Evolutionary conservation across 257 asterid species (phyloP).

Genomic region (Nicotiana sylvestris): DNA sequence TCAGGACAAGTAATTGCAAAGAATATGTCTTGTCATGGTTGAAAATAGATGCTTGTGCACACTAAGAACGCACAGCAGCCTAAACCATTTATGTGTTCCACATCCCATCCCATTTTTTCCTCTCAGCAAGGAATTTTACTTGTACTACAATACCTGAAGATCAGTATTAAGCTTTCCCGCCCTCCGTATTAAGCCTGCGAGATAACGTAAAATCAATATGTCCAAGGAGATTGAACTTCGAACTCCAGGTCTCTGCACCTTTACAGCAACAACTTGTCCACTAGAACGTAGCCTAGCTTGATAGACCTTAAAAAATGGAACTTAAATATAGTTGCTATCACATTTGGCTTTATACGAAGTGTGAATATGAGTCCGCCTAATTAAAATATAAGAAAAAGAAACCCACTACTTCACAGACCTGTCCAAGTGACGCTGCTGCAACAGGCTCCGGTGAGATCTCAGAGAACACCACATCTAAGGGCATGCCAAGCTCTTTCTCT

Average conservation of each 20-base stretch:
- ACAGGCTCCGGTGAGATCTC: conserved; percentile 95
- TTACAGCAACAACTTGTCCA: conserved; percentile 82
- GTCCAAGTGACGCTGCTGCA: conserved; percentile 99
- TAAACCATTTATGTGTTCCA: not conserved
- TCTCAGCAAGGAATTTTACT: conserved; percentile 7
- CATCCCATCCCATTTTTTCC: not conserved
- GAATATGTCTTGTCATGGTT: not conserved
- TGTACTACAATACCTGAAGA: conserved; percentile 65
- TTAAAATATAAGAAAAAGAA: not conserved
- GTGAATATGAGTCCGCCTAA: not conserved
- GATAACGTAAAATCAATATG: conserved; percentile 74
- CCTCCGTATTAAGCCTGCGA: conserved; percentile 69
- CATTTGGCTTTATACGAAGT: conserved; percentile 3
- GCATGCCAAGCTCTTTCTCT: conserved; percentile 80
- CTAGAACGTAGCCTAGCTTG: conserved; percentile 86
- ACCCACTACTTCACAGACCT: conserved; percentile 37
- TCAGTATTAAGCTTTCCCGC: conserved; percentile 82
- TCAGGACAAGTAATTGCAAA: conserved; percentile 17
- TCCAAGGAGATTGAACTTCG: conserved; percentile 94
- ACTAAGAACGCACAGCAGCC: not conserved
- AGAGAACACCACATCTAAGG: conserved; percentile 74
- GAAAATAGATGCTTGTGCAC: not conserved
- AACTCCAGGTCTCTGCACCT: conserved; percentile 99
- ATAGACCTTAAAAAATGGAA: conserved; percentile 56
- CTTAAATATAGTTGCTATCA: not conserved